Percentiles rank a stretch among this genome's conserved stretches.
These are phyloP conservation scores for Hyaloperonospora brassicae DNA, from an alignment of 352 stramenopile species.

Conservation along the genomic window DNA sequence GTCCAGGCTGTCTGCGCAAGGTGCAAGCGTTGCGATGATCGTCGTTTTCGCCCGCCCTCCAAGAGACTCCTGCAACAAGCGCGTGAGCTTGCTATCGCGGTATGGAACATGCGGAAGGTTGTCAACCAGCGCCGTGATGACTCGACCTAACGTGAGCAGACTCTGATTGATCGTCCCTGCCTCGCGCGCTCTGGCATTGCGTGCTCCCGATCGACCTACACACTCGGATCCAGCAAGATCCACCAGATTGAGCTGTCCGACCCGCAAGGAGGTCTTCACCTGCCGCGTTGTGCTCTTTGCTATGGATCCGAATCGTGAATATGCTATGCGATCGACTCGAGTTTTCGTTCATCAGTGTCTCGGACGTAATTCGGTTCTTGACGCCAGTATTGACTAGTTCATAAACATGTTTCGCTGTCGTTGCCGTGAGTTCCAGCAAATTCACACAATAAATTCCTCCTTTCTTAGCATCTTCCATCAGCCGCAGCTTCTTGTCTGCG, in stretches of 20 bases:
- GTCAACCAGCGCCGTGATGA: slow-evolving; percentile 80
- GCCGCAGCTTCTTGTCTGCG: slow-evolving; percentile 74
- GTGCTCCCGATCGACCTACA: slow-evolving; percentile 85
- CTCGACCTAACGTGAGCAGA: slow-evolving; percentile 71
- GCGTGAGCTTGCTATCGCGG: slow-evolving; percentile 88
- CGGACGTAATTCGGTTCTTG: slow-evolving; percentile 87
- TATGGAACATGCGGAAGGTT: slow-evolving; percentile 87
- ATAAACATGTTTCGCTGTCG: slow-evolving; percentile 74
- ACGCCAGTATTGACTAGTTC: slow-evolving; percentile 85
- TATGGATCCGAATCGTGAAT: slow-evolving; percentile 96
- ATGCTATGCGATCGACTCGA: slow-evolving; percentile 97
- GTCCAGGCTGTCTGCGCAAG: slow-evolving; percentile 92
- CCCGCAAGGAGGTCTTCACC: too few relatives aligned
- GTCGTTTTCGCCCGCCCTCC: slow-evolving; percentile 94
- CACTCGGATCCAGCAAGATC: slow-evolving; percentile 95
- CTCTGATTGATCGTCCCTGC: slow-evolving; percentile 87
- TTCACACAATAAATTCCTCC: slow-evolving; percentile 87
- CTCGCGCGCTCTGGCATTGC: slow-evolving; percentile 81
- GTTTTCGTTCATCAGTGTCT: slow-evolving; percentile 94
- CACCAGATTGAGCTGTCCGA: too few relatives aligned
- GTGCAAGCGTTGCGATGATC: slow-evolving; percentile 94
- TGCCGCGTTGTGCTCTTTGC: too few relatives aligned
- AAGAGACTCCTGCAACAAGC: slow-evolving; percentile 88
- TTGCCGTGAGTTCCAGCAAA: slow-evolving; percentile 83
- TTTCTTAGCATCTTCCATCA: slow-evolving; percentile 85